Evolutionary conservation across 2,329 filamentous ascomycete species (phyloP).

Genomic region (Cercospora zeina): DNA sequence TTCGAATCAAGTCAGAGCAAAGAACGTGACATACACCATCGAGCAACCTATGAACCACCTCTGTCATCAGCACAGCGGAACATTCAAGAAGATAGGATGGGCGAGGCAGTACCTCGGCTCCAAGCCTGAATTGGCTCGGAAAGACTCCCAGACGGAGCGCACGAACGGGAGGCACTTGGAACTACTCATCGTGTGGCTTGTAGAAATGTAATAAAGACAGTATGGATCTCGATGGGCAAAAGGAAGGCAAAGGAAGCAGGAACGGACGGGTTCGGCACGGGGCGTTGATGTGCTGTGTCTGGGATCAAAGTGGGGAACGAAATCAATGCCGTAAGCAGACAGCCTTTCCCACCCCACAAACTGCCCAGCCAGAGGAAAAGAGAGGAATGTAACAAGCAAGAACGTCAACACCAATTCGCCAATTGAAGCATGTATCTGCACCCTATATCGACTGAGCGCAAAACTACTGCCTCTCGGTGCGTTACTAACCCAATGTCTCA

Average conservation of each 20-base stretch:
- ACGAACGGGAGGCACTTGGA: slow-evolving; percentile 36
- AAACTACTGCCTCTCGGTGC: slow-evolving; percentile 9
- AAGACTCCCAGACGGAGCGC: slow-evolving; percentile 55
- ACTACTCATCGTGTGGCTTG: slow-evolving; percentile 10
- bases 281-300: not conserved
- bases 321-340: not conserved
- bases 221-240: not conserved
- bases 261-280: not conserved
- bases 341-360: no score
- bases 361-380: not conserved
- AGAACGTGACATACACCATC: slow-evolving; percentile 37
- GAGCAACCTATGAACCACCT: slow-evolving; percentile 44
- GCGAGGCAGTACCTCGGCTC: slow-evolving; percentile 72
- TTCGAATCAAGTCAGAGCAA: not conserved
- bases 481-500: slow-evolving; percentile 11
- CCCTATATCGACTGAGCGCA: slow-evolving; percentile 21
- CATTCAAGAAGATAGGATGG: not conserved
- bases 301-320: not conserved
- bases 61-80: not conserved
- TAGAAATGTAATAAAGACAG: not conserved
- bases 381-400: not conserved
- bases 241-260: not conserved
- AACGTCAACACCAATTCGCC: slow-evolving; percentile 8
- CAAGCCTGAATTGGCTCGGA: slow-evolving; percentile 79
- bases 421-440: slow-evolving; percentile 25